Evolutionary conservation across 768 basidiomycete species (phyloP).

Genomic region (Paxillus involutus): DNA sequence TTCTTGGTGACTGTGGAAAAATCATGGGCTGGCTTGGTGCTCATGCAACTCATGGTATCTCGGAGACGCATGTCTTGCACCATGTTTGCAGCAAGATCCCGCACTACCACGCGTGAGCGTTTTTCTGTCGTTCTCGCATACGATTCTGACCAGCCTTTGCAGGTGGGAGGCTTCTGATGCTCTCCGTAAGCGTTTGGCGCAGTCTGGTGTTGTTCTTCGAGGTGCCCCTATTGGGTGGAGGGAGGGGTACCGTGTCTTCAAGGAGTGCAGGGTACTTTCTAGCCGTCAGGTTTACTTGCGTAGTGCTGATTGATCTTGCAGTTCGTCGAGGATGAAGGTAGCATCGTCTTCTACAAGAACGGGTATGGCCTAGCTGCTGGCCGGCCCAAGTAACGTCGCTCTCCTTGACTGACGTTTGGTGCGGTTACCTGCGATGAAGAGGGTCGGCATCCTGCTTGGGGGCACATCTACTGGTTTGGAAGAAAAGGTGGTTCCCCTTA

Average conservation of each 20-base stretch:
- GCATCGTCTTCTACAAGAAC: no score
- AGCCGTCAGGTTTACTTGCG: not conserved
- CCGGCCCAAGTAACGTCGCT: no score
- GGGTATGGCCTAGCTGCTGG: slow-evolving; percentile 72
- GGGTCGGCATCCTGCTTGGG: no score
- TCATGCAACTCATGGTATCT: no score
- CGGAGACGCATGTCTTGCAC: slow-evolving; percentile 90
- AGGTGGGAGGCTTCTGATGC: slow-evolving; percentile 92
- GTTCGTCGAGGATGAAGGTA: slow-evolving; percentile 97
- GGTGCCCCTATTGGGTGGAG: slow-evolving; percentile 76
- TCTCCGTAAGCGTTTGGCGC: slow-evolving; percentile 69
- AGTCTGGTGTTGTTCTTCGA: slow-evolving; percentile 59
- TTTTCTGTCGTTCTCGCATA: no score
- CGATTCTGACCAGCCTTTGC: slow-evolving; percentile 2
- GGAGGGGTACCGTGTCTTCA: slow-evolving; percentile 76
- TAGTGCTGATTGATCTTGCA: slow-evolving; percentile 18
- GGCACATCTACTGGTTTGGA: no score
- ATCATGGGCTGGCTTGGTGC: no score
- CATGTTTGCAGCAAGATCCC: slow-evolving; percentile 96
- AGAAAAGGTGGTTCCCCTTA: no score
- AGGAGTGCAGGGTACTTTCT: slow-evolving; percentile 64
- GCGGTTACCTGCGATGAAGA: no score
- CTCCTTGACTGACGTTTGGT: no score
- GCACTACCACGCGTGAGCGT: no score
- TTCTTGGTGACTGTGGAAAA: no score